Evolutionary conservation across 345 rosid genomes (phyloP).

Genomic region (Moricandia moricandioides): DNA sequence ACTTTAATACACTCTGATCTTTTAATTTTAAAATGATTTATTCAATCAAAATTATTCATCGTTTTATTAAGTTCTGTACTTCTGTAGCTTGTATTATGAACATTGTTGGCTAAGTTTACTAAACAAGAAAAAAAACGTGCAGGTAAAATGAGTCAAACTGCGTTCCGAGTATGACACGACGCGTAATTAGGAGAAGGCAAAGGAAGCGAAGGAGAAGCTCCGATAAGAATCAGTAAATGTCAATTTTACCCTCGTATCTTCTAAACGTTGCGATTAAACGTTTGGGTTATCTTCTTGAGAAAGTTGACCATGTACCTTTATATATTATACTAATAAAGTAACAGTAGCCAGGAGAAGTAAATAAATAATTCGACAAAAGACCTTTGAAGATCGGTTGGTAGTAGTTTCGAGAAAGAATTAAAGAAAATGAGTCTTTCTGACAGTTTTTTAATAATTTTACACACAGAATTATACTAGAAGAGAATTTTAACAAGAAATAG

Average conservation of each 20-base stretch:
- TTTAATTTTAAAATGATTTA: not conserved
- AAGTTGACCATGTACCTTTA: conserved; percentile 13
- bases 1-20: too few relatives aligned
- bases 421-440: not conserved
- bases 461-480: not conserved
- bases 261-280: not conserved
- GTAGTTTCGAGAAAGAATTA: not conserved
- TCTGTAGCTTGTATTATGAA: not conserved
- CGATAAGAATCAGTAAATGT: not conserved
- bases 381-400: conserved; percentile 35
- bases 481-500: not conserved
- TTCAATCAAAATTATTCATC: not conserved
- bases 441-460: not conserved
- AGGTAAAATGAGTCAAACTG: conserved; percentile 20
- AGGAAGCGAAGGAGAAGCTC: conserved; percentile 17
- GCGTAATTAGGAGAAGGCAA: conserved; percentile 2
- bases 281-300: not conserved
- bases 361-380: not conserved
- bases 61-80: not conserved
- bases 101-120: not conserved
- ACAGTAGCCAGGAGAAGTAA: conserved; percentile 18
- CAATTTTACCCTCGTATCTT: conserved; percentile 5
- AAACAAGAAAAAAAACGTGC: not conserved
- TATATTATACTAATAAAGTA: not conserved
- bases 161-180: conserved; percentile 12